Evolutionary conservation across 139 green algal species (phyloP), one percentile per base, ranked within the genome.

Genomic region (Chlorella sp.): DNA sequence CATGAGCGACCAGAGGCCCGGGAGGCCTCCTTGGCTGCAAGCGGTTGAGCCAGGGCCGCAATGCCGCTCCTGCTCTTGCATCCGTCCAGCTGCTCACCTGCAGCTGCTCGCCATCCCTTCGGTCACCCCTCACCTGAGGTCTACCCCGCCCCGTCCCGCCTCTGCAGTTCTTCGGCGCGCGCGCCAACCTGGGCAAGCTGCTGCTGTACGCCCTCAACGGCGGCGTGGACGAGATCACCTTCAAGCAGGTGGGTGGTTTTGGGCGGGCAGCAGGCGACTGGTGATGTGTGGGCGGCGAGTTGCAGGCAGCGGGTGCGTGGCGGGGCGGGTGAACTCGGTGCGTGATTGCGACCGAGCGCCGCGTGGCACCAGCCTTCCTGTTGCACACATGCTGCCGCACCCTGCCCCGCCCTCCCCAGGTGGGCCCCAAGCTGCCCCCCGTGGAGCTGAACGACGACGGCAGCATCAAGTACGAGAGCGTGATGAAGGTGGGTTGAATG

Each of bases 181-280:
- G 92, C 34, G 89, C 86, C 92, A 95, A 95, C 89, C 84, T 95
- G 84, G 80, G 89, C 82, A 96, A 95, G 92, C 85, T 95, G 77
- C 82, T 96, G 73, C 90, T 96, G 60, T 95, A 94, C 89, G 62
- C 62, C 4, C 70, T 96, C 40, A 96, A 96, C 80, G 65, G 74
- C 30, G 93, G 93, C 73, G 72, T 81, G 51, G 93, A 96, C 75
- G 93, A 96, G 87, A 76, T 96, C 58, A 92, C 54, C 13, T 90
- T 88, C 36, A 87, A 92, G 67, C 93, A 94, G 89, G 91, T 95
- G 65, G 17, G 13, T 60, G 46, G 7, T 1, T 20, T 24, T 4
- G 1, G 34, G n/a, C n/a, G n/a, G n/a, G n/a, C n/a, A n/a, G n/a
- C n/a, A n/a, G n/a, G n/a, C n/a, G n/a, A n/a, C n/a, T n/a, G n/a